Evolutionary conservation across 2,329 filamentous ascomycete genomes (phyloP).

Genomic region (Cyphellophora europaea): DNA sequence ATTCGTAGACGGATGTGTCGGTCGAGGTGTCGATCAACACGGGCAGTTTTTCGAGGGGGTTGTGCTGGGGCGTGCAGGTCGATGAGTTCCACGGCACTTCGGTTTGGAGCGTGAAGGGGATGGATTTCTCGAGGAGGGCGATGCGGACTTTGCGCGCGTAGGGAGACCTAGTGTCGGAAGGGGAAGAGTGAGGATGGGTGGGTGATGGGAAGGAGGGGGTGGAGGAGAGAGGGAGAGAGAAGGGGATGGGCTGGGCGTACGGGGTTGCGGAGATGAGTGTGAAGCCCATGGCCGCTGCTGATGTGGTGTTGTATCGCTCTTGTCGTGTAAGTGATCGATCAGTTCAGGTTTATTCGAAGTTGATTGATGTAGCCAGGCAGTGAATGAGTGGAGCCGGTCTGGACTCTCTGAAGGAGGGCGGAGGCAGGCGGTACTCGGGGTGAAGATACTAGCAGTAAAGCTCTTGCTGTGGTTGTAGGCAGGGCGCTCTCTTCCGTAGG

Average conservation of each 20-base stretch:
- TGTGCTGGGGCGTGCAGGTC: conserved; percentile 24
- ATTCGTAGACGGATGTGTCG: conserved; percentile 25
- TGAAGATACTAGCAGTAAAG: too few species aligned
- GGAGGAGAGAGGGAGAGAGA: not conserved
- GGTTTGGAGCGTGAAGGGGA: conserved; percentile 31
- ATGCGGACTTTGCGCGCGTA: conserved; percentile 27
- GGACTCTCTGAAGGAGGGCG: too few species aligned
- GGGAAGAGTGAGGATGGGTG: not conserved
- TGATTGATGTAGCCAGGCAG: too few species aligned
- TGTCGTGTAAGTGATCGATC: too few species aligned
- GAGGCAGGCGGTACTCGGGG: too few species aligned
- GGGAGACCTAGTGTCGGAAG: conserved; percentile 3
- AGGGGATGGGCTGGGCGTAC: not conserved
- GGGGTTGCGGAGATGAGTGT: not conserved
- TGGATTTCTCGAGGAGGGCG: conserved; percentile 27
- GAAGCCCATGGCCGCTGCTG: not conserved
- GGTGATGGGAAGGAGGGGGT: not conserved
- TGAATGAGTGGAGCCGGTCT: too few species aligned
- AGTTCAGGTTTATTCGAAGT: too few species aligned
- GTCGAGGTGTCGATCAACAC: conserved; percentile 4
- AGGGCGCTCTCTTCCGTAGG: too few species aligned
- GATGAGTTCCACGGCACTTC: conserved; percentile 34
- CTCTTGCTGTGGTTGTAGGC: too few species aligned
- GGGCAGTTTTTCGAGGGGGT: conserved; percentile 8
- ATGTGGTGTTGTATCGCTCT: too few species aligned